Base-by-base conservation (phyloP, 2,329 filamentous ascomycete species). In the Ceratocystis diversiconidia region DNA sequence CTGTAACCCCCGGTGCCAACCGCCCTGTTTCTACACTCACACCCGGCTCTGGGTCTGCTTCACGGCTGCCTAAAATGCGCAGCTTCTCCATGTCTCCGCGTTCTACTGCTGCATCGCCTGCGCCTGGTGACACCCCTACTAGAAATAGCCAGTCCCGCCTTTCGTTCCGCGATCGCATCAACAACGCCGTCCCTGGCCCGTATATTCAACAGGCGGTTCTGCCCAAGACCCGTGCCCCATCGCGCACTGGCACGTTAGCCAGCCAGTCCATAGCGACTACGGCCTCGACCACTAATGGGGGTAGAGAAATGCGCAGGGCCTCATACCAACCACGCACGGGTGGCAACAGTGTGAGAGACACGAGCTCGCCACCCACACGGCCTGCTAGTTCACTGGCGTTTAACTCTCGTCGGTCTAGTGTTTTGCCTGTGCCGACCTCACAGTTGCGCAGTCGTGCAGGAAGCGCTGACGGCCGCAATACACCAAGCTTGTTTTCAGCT, bases 311-410 rank as follows among this genome's bases (percentile, higher is more conserved):
- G 64, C 78, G 83, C 22, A 79, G 82, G 36, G 76, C 79, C 5
- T 85, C 82, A 0, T 72, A 84, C 30, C 81, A 84, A 65, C 79
- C 81, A 2, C 74, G 76, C 17, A 71, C 71, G 48, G 61, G 59
- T 3, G 57, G 36, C 8, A 48, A 57, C 30, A 36, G 62, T 25
- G 61, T 61, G 5, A 19, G 28, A 28, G 28, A 59, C 25, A n/a
- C 32, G 28, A 63, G 50, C 19, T 66, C 61, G 17, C 65, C 61
- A 22, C 55, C 55, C 5, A 65, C 66, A n/a, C 78, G 84, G 36
- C 79, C 84, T 10, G 80, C 79, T 55, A 86, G 82, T 71, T 85
- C 84, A 2, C 70, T 86, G 57, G 79, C 82, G 5, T 73, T 75
- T 1, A 68, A 68, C 61, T 55, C 74, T 66, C 75, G 82, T 67